Evolutionary conservation across 805 yeast genomes (phyloP).

Genomic region (Cyberlindnera japonica): DNA sequence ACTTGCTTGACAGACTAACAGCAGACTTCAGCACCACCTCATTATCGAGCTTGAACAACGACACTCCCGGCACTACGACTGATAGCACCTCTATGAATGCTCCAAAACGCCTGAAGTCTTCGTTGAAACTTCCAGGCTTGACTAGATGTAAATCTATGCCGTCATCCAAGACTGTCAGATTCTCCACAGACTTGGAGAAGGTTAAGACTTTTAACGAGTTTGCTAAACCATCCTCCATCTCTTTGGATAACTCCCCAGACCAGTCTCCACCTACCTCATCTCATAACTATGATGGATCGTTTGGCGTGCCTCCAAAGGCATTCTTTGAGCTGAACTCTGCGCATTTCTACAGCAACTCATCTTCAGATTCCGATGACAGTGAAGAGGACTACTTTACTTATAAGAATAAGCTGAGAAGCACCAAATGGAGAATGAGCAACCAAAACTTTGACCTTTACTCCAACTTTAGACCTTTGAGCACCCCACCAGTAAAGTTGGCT

Average conservation of each 20-base stretch:
- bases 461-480: conserved; percentile 10
- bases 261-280: conserved; percentile 15
- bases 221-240: conserved; percentile 62
- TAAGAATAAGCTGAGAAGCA: conserved; percentile 12
- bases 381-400: conserved; percentile 21
- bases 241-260: conserved; percentile 50
- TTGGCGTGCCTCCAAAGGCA: conserved; percentile 18
- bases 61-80: conserved; percentile 12
- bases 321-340: conserved; percentile 22
- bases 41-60: conserved; percentile 12
- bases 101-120: conserved; percentile 33
- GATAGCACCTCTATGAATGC: conserved; percentile 5
- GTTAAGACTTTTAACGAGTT: conserved; percentile 61
- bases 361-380: conserved; percentile 22
- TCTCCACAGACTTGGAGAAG: conserved; percentile 56
- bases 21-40: conserved; percentile 14
- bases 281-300: conserved; percentile 4
- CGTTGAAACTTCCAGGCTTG: conserved; percentile 44
- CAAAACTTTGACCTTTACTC: conserved; percentile 20
- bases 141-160: conserved; percentile 48
- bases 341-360: conserved; percentile 12
- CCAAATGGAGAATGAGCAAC: conserved; percentile 21
- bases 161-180: conserved; percentile 52
- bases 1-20: conserved; percentile 1
- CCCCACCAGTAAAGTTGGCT: conserved; percentile 36